These are phyloP conservation scores for Phytophthora crassamura DNA, from an alignment of 352 stramenopile species.

Conservation along the genomic window DNA sequence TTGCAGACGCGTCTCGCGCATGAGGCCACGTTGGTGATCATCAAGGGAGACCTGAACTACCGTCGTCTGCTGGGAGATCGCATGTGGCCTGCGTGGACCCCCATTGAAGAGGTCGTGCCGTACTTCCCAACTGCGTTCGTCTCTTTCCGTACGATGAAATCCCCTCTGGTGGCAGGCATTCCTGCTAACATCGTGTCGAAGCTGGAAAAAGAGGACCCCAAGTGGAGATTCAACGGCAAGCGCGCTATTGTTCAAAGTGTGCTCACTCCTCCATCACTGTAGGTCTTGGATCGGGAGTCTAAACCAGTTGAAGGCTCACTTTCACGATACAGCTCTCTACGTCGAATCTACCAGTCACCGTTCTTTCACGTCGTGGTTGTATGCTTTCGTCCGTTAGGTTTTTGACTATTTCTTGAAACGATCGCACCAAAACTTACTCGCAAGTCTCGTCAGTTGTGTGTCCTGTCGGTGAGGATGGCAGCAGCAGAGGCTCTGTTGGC, in stretches of 20 bases:
- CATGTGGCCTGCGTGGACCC: conserved; percentile 82
- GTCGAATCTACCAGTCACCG: not conserved
- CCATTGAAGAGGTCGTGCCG: conserved; percentile 81
- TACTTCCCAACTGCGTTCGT: conserved; percentile 74
- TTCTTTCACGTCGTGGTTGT: not conserved
- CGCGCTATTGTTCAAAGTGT: conserved; percentile 5
- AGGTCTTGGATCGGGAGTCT: not conserved
- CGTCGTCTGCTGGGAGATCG: conserved; percentile 93
- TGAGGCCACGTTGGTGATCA: conserved; percentile 87
- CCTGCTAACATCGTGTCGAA: conserved; percentile 35
- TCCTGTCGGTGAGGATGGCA: conserved; percentile 22
- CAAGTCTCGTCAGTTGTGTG: conserved; percentile 14
- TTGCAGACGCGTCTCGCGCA: conserved; percentile 29
- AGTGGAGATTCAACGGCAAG: conserved; percentile 7
- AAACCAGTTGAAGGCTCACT: not conserved
- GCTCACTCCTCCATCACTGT: not conserved
- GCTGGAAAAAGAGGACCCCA: conserved; percentile 29
- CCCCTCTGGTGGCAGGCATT: conserved; percentile 62
- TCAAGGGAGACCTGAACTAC: conserved; percentile 98
- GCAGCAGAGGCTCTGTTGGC: conserved; percentile 54
- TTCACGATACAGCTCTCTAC: not conserved
- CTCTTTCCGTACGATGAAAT: conserved; percentile 71
- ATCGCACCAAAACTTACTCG: not conserved
- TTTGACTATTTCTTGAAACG: conserved; percentile 18
- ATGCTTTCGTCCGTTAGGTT: conserved; percentile 7